These are phyloP conservation scores for Vitis rupestris DNA, from an alignment of 164 flowering plant species.

Conservation along the genomic window DNA sequence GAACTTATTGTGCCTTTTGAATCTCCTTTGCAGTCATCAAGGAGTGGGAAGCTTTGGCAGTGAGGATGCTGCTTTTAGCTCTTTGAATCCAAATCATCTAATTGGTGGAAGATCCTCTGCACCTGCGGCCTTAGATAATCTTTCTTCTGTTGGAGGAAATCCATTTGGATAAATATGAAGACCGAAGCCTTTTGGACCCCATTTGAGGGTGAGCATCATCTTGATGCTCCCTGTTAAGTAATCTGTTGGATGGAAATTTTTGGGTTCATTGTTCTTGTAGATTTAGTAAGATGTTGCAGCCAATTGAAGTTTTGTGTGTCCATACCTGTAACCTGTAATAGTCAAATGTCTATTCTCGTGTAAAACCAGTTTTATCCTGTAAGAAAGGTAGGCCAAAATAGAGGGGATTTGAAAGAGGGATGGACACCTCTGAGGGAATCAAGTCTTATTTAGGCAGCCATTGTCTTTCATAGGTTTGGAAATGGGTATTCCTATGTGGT, in stretches of 20 bases:
- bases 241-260: conserved; percentile 23
- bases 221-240: conserved; percentile 24
- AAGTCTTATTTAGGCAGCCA: no score
- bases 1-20: not conserved
- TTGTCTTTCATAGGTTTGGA: no score
- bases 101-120: conserved; percentile 25
- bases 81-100: conserved; percentile 23
- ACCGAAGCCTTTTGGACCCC: conserved; percentile 3
- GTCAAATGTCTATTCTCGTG: conserved; percentile 9
- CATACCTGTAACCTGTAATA: not conserved
- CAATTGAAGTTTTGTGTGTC: not conserved
- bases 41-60: conserved; percentile 24
- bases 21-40: conserved; percentile 31
- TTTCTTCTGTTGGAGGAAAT: conserved; percentile 55
- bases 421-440: no score
- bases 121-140: conserved; percentile 35
- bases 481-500: no score
- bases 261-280: conserved; percentile 19
- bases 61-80: conserved; percentile 24
- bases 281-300: conserved; percentile 5
- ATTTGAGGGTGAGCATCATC: conserved; percentile 16
- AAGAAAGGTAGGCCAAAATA: not conserved
- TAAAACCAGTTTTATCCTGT: conserved; percentile 10
- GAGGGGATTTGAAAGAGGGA: not conserved
- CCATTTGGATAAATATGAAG: conserved; percentile 56